Evolutionary conservation across 176 grass and related monocot species (phyloP), one percentile per base, ranked within the genome.

Genomic region (Carex cristatella): DNA sequence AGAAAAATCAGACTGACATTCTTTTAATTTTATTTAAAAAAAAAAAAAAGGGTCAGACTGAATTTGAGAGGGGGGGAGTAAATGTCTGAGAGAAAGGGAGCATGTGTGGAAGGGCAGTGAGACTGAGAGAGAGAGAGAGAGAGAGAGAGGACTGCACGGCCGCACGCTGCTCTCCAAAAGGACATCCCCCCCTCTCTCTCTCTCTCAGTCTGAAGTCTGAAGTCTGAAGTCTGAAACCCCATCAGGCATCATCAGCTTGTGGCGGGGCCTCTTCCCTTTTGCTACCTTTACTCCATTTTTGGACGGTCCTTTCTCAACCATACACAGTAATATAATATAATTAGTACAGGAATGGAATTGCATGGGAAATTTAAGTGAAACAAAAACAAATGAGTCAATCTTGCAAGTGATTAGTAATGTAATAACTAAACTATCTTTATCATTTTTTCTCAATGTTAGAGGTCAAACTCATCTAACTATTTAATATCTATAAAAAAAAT

Each of bases 1-100:
- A 79, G 53, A 77, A 51, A 57, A 79, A 79, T 57, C 53, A 37
- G 74, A 79, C 53, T 79, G 74, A 58, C 28, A 79, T 33, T 57
- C 19, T 28, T 7, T 63, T 63, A 28, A 10, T 49, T 49, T 49
- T 49, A 10, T 49, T 49, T 49, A 0, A 2, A 49, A 49, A 19
- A 61, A 19, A 61, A 61, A n/a, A 23, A 27, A 62, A 23, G 23
- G 23, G 15, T 60, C 9, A 40, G 66, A 46, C 16, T 71, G 68
- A 44, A 71, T 46, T 71, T 44, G 68, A 71, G 38, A 32, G 51
- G 33, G 30, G 30, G 51, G 27, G 53, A 79, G 74, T 79, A 79
- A 79, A 58, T 79, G 74, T 79, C 74, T 58, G 74, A 79, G 74
- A 58, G 74, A 79, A 35, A 79, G 51, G 74, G 51, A 79, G 74